Conservation (phyloP, 169 alveolate species). For the Cryptosporidium baileyi region DNA sequence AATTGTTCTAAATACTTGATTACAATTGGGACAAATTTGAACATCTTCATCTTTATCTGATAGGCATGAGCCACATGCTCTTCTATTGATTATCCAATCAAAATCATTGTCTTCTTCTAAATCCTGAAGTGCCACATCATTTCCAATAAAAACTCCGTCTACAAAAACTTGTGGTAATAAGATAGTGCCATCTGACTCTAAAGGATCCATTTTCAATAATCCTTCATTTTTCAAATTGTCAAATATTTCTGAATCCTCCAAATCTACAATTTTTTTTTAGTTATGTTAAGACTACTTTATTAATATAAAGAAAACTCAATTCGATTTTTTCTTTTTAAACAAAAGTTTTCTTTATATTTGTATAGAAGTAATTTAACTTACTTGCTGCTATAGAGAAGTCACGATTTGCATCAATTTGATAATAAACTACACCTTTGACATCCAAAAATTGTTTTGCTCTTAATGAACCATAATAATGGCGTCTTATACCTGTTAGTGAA, state of each 20-base stretch:
- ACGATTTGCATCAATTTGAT: constrained; percentile 84
- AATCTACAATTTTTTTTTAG: constrained; percentile 56
- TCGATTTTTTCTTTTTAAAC: neutral
- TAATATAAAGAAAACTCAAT: neutral
- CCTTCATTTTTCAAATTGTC: constrained; percentile 82
- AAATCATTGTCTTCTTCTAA: constrained; percentile 88
- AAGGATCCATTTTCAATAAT: constrained; percentile 72
- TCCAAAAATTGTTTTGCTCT: constrained; percentile 84
- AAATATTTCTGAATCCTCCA: constrained; percentile 80
- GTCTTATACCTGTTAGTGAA: constrained; percentile 82
- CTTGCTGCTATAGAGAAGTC: constrained; percentile 84
- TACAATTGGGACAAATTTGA: constrained; percentile 53
- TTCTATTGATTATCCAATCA: constrained; percentile 70
- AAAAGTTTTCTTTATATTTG: neutral
- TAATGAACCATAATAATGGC: constrained; percentile 81
- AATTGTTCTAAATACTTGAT: constrained; percentile 47
- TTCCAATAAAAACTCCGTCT: constrained; percentile 85
- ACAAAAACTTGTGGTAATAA: constrained; percentile 83
- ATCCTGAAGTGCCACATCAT: constrained; percentile 81
- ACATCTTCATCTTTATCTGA: constrained; percentile 61
- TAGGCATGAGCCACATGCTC: constrained; percentile 64
- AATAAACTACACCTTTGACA: constrained; percentile 86
- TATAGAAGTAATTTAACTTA: constrained; percentile 36
- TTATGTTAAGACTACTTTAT: neutral
- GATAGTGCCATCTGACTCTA: constrained; percentile 70